phyloP scores from a whole-genome alignment of 768 basidiomycete species.

The Termitomyces sp. region DNA sequence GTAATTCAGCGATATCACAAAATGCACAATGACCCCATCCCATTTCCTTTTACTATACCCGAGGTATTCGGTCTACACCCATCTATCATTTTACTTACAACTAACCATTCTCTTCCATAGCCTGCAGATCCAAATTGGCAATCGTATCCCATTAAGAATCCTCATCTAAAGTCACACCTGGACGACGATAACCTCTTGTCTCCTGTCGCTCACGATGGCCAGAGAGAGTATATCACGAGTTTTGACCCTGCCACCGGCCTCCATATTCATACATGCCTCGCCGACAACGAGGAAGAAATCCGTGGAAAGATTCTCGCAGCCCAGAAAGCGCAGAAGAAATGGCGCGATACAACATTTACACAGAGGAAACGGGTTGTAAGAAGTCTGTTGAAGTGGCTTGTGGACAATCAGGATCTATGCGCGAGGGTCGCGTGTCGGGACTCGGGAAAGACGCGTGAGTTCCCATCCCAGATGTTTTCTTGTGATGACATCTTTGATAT shows the following conservation, averaged over 20 bases:
- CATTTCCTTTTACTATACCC: conserved; percentile 57
- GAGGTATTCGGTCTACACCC: conserved; percentile 35
- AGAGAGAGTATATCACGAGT: conserved; percentile 76
- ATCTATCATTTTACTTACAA: background rate
- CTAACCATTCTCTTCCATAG: conserved; percentile 24
- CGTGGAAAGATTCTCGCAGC: conserved; percentile 66
- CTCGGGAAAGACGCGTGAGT: conserved; percentile 90
- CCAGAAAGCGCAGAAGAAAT: conserved; percentile 60
- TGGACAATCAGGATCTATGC: conserved; percentile 85
- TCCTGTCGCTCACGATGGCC: conserved; percentile 41
- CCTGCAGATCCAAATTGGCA: conserved; percentile 58
- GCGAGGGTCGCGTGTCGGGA: conserved; percentile 89
- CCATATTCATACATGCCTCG: conserved; percentile 73
- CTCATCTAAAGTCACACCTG: conserved; percentile 65
- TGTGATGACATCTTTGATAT: background rate
- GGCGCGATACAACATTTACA: conserved; percentile 72
- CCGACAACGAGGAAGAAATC: conserved; percentile 74
- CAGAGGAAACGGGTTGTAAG: conserved; percentile 81
- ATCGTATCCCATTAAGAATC: conserved; percentile 48
- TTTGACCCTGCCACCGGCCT: conserved; percentile 89
- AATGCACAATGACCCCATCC: conserved; percentile 68
- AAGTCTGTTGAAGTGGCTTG: conserved; percentile 88
- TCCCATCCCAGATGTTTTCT: background rate
- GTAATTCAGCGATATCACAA: conserved; percentile 74
- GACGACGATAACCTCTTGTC: conserved; percentile 47